Base-by-base conservation (phyloP, 1,284 basidiomycete genomes). In the Athelia psychrophila region DNA sequence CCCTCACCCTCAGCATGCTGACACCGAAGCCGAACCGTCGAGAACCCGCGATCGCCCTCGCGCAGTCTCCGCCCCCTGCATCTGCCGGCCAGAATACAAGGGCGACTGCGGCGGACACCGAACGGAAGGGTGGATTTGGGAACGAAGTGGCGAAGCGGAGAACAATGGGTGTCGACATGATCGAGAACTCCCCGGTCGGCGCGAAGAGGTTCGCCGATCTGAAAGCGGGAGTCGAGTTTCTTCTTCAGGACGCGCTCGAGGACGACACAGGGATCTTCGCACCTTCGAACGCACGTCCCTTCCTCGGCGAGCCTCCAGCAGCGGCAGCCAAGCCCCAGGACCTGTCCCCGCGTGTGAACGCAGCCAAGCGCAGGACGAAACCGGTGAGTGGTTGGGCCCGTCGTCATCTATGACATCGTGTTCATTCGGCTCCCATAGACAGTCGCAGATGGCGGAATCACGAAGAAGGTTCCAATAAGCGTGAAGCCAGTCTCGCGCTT, bases 21-120 rank as follows among this genome's bases (percentile, higher is more conserved):
- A 30, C 27, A 13, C 27, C 27, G 69, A 75, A 38, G 59, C 72
- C n/a, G 74, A 74, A 6, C n/a, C n/a, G n/a, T 42, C 38, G n/a
- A 16, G 38, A 18, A 22, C n/a, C 6, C 38, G 38, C 38, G 16
- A 42, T 5, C 20, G 38, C 6, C 20, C 27, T 5, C 27, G 38
- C 20, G n/a, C 6, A 42, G n/a, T 12, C 38, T 5, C 38, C 20
- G 8, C 6, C 38, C 6, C 38, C 8, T n/a, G 16, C 38, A 22
- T 22, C 20, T 35, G n/a, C n/a, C 38, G 38, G n/a, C 16, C 33
- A n/a, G n/a, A 35, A 35, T 35, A 35, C 33, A n/a, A n/a, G n/a
- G n/a, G n/a, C n/a, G n/a, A 35, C 33, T 12, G 10, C 33, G n/a
- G 12, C 33, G 33, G 33, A 35, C 10, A 35, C n/a, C 33, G n/a